Evolutionary conservation across 164 flowering plant species (phyloP), one percentile per base, ranked within the genome.

Genomic region (Taxillus chinensis): DNA sequence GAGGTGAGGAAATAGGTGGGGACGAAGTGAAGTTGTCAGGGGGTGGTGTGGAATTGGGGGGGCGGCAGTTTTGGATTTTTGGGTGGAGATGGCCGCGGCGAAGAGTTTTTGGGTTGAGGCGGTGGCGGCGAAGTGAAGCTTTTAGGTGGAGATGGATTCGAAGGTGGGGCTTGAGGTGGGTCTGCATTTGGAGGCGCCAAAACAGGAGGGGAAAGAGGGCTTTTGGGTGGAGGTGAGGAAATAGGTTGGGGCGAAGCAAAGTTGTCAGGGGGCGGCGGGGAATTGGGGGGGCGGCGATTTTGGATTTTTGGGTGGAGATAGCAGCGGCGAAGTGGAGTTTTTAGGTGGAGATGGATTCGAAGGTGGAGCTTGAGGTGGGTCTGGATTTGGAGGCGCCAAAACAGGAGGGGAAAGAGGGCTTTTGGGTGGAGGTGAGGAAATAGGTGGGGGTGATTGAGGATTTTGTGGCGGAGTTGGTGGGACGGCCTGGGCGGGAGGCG

Each of bases 21-120:
- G 74, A 58, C 8, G 79, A 27, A 27, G 27, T 51, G 39, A 66
- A 7, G 70, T 42, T 10, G 76, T n/a, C 15, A 70, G 70, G 7
- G 80, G 76, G 5, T 62, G 8, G 45, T 69, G 41, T 38, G 50
- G 66, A 8, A 46, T 46, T 14, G 74, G 75, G 42, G 71, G 77
- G 27, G 27, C 27, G 27, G 27, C 27, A 2, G 27, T 27, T 27
- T 27, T 27, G 27, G 27, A 27, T 27, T 27, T 0, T 27, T 27
- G 27, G 2, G 27, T 27, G 0, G 27, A 27, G 27, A 2, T 2
- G 27, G 27, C 2, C 1, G 27, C 27, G 27, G 27, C 27, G 27
- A 27, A 27, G 27, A n/a, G n/a, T n/a, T n/a, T n/a, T n/a, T 27
- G 27, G 2, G 27, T 27, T 27, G 27, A 27, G 27, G 27, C 27